A percentile compares a stretch with the other conserved stretches of the same genome.
Conservation (phyloP, 331 rosid species). For the Acacia concinna region DNA sequence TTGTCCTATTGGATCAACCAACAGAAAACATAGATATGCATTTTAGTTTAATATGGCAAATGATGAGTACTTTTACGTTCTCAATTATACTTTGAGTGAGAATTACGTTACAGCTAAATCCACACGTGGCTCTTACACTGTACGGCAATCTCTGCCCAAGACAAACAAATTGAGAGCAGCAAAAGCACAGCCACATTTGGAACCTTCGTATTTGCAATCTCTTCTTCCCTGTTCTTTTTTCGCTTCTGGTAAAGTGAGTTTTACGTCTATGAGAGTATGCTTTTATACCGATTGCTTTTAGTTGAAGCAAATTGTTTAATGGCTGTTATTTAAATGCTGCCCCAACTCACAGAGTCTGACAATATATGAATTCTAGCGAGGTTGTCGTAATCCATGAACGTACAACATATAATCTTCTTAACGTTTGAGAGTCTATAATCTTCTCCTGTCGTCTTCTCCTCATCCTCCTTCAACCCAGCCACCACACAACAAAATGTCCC, state of each 20-base stretch:
- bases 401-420: background rate
- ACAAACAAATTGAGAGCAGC: background rate
- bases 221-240: background rate
- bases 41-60: background rate
- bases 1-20: background rate
- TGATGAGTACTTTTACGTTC: background rate
- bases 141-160: background rate
- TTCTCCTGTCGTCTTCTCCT: background rate
- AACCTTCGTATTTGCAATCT: background rate
- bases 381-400: conserved; percentile 6
- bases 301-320: conserved; percentile 8
- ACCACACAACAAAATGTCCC: background rate
- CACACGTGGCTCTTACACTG: background rate
- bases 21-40: background rate
- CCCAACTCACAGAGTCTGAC: background rate
- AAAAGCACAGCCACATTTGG: background rate
- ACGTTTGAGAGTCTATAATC: background rate
- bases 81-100: background rate
- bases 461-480: background rate
- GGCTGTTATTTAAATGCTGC: background rate
- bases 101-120: background rate
- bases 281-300: background rate
- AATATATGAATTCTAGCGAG: background rate
- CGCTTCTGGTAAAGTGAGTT: background rate
- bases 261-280: background rate